Conservation (phyloP, 352 stramenopile genomes). For the Phytopythium litorale region DNA sequence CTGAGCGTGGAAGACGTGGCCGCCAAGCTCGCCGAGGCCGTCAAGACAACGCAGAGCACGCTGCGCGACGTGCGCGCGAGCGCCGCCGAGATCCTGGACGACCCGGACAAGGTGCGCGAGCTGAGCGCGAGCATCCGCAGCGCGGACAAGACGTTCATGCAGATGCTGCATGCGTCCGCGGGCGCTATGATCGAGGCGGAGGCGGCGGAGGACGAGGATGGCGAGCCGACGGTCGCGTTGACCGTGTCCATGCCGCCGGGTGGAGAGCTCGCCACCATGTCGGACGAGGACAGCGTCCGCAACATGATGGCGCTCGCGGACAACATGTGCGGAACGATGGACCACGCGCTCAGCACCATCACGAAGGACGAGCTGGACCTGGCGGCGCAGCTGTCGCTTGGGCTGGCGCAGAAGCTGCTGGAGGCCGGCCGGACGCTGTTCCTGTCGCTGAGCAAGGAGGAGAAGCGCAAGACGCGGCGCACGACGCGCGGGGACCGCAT, state of each 20-base stretch:
- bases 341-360: slow-evolving; percentile 71
- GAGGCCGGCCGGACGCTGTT: slow-evolving; percentile 68
- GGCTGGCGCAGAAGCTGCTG: slow-evolving; percentile 69
- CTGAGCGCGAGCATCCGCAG: slow-evolving; percentile 54
- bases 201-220: not conserved
- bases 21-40: slow-evolving; percentile 38
- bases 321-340: slow-evolving; percentile 71
- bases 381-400: slow-evolving; percentile 64
- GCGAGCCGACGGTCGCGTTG: not conserved
- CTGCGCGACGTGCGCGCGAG: slow-evolving; percentile 55
- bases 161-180: slow-evolving; percentile 30
- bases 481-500: slow-evolving; percentile 50
- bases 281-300: slow-evolving; percentile 67
- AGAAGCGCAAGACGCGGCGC: slow-evolving; percentile 25
- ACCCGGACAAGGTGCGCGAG: slow-evolving; percentile 57
- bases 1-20: slow-evolving; percentile 57
- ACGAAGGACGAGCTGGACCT: slow-evolving; percentile 64
- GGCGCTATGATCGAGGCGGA: slow-evolving; percentile 16
- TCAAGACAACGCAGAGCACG: slow-evolving; percentile 57
- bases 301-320: slow-evolving; percentile 72
- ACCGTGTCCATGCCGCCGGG: slow-evolving; percentile 16
- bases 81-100: slow-evolving; percentile 51
- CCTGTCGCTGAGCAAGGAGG: slow-evolving; percentile 65
- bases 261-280: slow-evolving; percentile 3
- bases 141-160: slow-evolving; percentile 38